Conservation (phyloP, 2,329 filamentous ascomycete genomes). For the Tolypocladium nubicola region DNA sequence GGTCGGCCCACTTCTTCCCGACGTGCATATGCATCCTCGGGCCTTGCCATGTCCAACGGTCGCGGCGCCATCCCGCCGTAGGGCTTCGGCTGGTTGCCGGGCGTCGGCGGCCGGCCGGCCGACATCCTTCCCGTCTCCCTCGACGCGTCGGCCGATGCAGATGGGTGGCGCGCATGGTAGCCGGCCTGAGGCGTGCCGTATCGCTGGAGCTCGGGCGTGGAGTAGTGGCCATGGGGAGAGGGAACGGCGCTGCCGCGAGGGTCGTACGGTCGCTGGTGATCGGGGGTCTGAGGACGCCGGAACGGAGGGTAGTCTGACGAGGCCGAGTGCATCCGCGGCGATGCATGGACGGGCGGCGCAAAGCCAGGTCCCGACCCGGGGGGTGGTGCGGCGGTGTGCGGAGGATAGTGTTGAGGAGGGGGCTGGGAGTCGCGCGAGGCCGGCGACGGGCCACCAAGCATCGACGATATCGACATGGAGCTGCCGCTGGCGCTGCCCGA, state of each 20-base stretch:
- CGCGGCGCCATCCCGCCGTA: constrained; percentile 34
- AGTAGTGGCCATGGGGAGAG: constrained; percentile 39
- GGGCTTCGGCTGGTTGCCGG: constrained; percentile 41
- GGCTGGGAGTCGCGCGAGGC: constrained; percentile 30
- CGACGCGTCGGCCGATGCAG: constrained; percentile 33
- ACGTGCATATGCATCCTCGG: constrained; percentile 34
- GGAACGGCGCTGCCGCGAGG: constrained; percentile 32
- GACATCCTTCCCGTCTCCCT: constrained; percentile 27
- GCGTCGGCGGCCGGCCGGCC: constrained; percentile 33
- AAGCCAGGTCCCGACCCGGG: constrained; percentile 34
- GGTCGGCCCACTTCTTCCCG: constrained; percentile 35
- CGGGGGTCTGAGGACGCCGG: constrained; percentile 63
- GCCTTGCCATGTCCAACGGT: constrained; percentile 33
- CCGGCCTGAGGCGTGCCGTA: constrained; percentile 46
- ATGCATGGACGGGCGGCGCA: constrained; percentile 39
- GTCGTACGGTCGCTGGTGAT: constrained; percentile 48
- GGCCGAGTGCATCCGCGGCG: constrained; percentile 43
- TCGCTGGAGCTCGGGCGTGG: constrained; percentile 47
- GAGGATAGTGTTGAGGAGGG: constrained; percentile 29
- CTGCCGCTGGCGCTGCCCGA: constrained; percentile 34
- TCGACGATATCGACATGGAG: constrained; percentile 52
- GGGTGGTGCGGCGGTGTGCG: constrained; percentile 22
- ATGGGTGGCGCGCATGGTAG: constrained; percentile 40
- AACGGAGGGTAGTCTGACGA: constrained; percentile 51
- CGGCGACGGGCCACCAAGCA: constrained; percentile 42